Base-by-base conservation (phyloP, 805 yeast genomes). In the Pichia heedii region DNA sequence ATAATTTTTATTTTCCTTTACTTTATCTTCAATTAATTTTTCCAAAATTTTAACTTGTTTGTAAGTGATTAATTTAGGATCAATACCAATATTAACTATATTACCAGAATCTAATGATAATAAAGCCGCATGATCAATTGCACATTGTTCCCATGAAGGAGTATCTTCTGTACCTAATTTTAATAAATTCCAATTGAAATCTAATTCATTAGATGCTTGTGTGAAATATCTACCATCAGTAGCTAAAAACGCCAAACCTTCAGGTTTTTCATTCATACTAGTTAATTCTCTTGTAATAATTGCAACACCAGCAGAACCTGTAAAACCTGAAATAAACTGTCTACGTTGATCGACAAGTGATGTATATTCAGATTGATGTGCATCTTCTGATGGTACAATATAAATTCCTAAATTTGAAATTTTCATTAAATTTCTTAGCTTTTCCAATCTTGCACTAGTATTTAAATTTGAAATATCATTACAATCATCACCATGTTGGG, bases 401-500 rank as follows among this genome's bases (percentile, higher is more conserved):
- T 93, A 90, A 29, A 86, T 80, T 11, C 81, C 85, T 33, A 90
- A 58, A 40, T 57, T 53, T 44, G 76, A 60, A 37, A 69, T 63
- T 36, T 70, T 73, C 89, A 93, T 85, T 48, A 73, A 68, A 34
- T 63, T 53, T 55, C 97, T 73, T 46, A 89, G 65, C 19, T 67
- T 68, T 34, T 65, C 70, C 40, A 89, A 67, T 53, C 89, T 77
- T 40, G 70, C 62, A 16, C 75, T 69, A n/a, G 81, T 75, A 56
- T 78, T 76, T 36, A 79, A 60, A 48, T 76, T 72, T 43, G 37
- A 37, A 16, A 26, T 20, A 19, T 40, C 40, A 7, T 41, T 43
- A 30, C 43, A 45, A 24, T 48, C 43, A 15, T 46, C 43, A 13
- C 50, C 45, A 24, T 40, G 47, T 45, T 66, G 62, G 42, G 42